These are phyloP conservation scores for Silene noctiflora DNA, from an alignment of 179 eudicot genomes.

Conservation along the genomic window DNA sequence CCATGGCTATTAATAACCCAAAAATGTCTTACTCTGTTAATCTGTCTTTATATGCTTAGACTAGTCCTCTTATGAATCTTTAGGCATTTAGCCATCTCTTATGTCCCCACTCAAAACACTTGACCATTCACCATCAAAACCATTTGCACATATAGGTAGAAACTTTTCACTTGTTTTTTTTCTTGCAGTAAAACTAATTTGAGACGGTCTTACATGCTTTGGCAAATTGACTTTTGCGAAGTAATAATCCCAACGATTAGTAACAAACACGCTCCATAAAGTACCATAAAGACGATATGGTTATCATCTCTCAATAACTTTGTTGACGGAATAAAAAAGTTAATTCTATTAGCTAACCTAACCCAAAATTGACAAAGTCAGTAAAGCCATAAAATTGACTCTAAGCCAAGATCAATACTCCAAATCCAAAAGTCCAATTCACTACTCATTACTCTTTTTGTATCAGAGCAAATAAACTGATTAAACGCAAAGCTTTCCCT, in stretches of 20 bases:
- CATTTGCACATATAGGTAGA: neutral
- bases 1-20: neutral
- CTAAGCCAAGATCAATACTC: slow-evolving; percentile 5
- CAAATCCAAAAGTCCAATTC: neutral
- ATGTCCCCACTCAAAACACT: neutral
- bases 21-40: neutral
- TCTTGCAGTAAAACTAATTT: neutral
- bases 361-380: no score
- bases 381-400: slow-evolving; percentile 3
- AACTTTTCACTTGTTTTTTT: neutral
- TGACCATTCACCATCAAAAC: neutral
- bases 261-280: neutral
- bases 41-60: neutral
- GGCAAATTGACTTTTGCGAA: no score
- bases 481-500: slow-evolving; percentile 5
- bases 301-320: neutral
- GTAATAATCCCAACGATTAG: no score
- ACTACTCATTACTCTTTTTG: neutral
- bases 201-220: neutral
- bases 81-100: neutral
- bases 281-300: neutral
- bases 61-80: neutral
- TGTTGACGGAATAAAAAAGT: no score
- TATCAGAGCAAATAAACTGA: neutral
- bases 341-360: no score